Evolutionary conservation across 106 monocot species (phyloP).

Genomic region (Chionographis japonica): DNA sequence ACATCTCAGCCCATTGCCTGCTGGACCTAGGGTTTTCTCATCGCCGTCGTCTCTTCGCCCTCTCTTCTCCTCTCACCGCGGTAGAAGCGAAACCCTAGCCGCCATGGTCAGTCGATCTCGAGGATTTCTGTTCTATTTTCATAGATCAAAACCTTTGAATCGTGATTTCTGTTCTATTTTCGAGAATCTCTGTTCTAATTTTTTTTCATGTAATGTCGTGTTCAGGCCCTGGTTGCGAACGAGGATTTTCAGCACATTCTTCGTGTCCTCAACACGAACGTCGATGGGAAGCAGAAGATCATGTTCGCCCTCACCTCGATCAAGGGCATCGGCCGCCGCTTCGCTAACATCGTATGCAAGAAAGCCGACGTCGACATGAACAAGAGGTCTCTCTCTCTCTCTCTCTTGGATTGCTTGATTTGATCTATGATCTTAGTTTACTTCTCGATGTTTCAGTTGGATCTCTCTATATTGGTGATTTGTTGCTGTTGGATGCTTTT

Average conservation of each 20-base stretch:
- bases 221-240: constrained; percentile 68
- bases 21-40: no score
- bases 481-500: neutral
- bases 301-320: constrained; percentile 94
- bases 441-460: neutral
- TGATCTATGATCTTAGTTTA: neutral
- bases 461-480: neutral
- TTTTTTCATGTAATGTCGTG: neutral
- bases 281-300: constrained; percentile 93
- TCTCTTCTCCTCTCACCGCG: no score
- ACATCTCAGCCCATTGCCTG: no score
- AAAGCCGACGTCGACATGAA: constrained; percentile 98
- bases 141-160: no score
- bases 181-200: no score
- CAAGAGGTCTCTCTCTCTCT: constrained; percentile 45
- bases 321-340: constrained; percentile 88
- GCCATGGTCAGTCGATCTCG: no score
- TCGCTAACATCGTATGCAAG: constrained; percentile 94
- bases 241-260: constrained; percentile 98
- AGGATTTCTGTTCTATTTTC: no score
- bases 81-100: no score
- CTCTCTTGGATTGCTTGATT: neutral
- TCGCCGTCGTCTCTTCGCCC: no score
- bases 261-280: constrained; percentile 91
- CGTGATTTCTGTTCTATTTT: no score